Evolutionary conservation across 352 stramenopile genomes (phyloP).

Genomic region (Phytophthora uliginosa): DNA sequence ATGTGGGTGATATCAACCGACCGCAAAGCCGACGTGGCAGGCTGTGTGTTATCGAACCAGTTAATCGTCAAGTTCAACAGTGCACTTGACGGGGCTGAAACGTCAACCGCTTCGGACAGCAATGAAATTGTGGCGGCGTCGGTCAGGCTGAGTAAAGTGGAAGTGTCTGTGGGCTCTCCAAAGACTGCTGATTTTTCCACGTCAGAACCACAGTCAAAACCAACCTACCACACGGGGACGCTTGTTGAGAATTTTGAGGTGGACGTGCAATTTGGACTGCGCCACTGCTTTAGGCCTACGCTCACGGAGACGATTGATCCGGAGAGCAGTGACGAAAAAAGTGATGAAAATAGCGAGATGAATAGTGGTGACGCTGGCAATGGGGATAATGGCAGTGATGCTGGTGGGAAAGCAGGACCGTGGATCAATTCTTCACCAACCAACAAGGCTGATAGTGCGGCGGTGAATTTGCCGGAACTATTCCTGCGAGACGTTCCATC

Average conservation of each 20-base stretch:
- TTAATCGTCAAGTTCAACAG: slow-evolving; percentile 42
- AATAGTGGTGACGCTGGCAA: slow-evolving; percentile 19
- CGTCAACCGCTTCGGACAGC: slow-evolving; percentile 10
- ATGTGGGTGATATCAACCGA: slow-evolving; percentile 80
- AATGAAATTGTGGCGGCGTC: slow-evolving; percentile 41
- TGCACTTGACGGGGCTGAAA: slow-evolving; percentile 8
- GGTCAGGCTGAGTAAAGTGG: slow-evolving; percentile 42
- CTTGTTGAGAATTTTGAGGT: slow-evolving; percentile 66
- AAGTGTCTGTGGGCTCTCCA: slow-evolving; percentile 49
- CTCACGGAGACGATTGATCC: slow-evolving; percentile 21
- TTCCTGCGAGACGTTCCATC: slow-evolving; percentile 42
- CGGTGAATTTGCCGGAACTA: slow-evolving; percentile 27
- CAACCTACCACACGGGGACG: slow-evolving; percentile 43
- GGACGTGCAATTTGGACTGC: slow-evolving; percentile 31
- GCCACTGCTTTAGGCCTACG: slow-evolving; percentile 39
- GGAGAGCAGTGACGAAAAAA: slow-evolving; percentile 36
- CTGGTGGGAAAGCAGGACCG: slow-evolving; percentile 16
- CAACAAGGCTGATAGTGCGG: slow-evolving; percentile 17
- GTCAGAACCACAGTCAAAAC: slow-evolving; percentile 24
- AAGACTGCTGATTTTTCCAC: slow-evolving; percentile 1
- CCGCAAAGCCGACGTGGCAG: slow-evolving; percentile 59
- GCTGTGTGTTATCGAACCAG: slow-evolving; percentile 59
- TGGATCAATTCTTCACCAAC: slow-evolving; percentile 16
- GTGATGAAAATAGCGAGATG: slow-evolving; percentile 23
- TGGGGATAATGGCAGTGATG: slow-evolving; percentile 9